A percentile compares a stretch with the other conserved stretches of the same genome.
phyloP scores from a whole-genome alignment of 2,329 filamentous ascomycete genomes.

The Sporothrix schenckii region DNA sequence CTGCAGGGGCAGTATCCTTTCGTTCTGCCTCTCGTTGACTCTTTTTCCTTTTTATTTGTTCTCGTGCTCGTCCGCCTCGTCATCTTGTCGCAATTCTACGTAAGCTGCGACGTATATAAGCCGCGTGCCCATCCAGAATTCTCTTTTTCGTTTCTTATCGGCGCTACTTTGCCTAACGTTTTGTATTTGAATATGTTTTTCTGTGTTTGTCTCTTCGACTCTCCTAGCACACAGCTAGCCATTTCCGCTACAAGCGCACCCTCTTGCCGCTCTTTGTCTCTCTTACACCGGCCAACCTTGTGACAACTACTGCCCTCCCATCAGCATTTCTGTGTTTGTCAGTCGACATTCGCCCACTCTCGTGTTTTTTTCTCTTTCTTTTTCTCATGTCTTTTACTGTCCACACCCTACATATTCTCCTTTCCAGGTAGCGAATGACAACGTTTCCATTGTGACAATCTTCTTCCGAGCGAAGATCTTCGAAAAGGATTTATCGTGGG shows the following conservation, averaged over 20 bases:
- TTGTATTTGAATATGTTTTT: background rate
- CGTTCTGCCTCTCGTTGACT: constrained; percentile 14
- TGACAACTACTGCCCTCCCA: background rate
- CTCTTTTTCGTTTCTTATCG: background rate
- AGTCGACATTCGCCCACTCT: background rate
- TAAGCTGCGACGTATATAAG: constrained; percentile 20
- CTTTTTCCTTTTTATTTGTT: background rate
- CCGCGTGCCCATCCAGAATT: constrained; percentile 7
- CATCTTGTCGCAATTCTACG: background rate
- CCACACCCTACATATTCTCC: background rate
- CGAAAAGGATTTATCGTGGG: background rate
- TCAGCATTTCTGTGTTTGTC: constrained; percentile 17
- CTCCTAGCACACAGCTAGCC: constrained; percentile 11
- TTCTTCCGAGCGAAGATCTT: constrained; percentile 13
- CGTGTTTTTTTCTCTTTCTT: background rate
- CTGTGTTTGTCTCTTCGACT: background rate
- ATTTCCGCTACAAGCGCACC: constrained; percentile 20
- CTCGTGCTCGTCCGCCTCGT: constrained; percentile 3
- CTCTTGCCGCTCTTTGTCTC: constrained; percentile 9
- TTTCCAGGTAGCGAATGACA: background rate
- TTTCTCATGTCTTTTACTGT: background rate
- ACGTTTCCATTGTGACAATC: background rate
- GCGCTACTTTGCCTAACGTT: background rate
- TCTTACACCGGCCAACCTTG: constrained; percentile 3
- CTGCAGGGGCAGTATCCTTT: background rate